phyloP scores from a whole-genome alignment of 1,139 yeast species.

The Pneumocystis jirovecii region DNA sequence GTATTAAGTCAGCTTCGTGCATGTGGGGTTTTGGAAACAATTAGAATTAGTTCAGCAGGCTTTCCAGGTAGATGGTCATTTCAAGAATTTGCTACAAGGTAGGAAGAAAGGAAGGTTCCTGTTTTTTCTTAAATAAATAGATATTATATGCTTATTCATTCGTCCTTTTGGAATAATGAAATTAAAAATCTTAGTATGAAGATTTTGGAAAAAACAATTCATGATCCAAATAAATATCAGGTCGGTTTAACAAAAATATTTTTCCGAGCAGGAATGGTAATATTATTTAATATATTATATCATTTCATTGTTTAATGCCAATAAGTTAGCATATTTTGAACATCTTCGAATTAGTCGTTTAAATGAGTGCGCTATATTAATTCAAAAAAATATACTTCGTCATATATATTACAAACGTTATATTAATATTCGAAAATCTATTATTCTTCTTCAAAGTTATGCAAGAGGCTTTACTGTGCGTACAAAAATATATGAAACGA shows the following conservation, averaged over 20 bases:
- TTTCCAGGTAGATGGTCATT: constrained; percentile 95
- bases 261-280: constrained; percentile 71
- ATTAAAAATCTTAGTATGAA: constrained; percentile 18
- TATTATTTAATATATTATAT: not conserved
- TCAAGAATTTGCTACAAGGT: constrained; percentile 57
- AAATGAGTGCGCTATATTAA: constrained; percentile 59
- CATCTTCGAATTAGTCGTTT: constrained; percentile 69
- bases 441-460: constrained; percentile 44
- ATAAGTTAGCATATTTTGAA: constrained; percentile 58
- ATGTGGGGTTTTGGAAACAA: constrained; percentile 96
- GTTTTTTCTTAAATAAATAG: constrained; percentile 30
- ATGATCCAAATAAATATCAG: constrained; percentile 54
- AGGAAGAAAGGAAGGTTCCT: not conserved
- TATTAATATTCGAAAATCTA: constrained; percentile 39
- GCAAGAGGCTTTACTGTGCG: constrained; percentile 53
- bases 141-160: constrained; percentile 66
- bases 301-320: not conserved
- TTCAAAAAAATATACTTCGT: constrained; percentile 70
- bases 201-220: constrained; percentile 51
- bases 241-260: constrained; percentile 71
- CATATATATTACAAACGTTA: constrained; percentile 42
- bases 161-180: constrained; percentile 45
- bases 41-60: constrained; percentile 92
- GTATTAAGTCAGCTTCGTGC: constrained; percentile 91
- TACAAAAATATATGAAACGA: constrained; percentile 39